These are phyloP conservation scores for Populus hybrid DNA, from an alignment of 441 rosid genomes.

Conservation along the genomic window DNA sequence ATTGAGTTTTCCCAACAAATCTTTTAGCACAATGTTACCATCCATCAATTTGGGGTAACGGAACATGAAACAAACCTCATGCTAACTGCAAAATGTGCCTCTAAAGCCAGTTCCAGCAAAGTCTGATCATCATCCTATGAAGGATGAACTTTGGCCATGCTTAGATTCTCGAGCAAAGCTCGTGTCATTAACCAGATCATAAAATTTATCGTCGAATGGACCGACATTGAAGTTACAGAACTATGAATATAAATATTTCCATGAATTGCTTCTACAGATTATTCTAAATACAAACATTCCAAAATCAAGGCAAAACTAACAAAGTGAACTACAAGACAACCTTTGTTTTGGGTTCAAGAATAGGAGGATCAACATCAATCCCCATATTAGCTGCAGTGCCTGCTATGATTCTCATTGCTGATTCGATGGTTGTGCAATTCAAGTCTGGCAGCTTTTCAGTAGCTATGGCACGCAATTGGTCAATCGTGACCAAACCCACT, in stretches of 20 bases:
- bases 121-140: too few species aligned
- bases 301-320: not conserved
- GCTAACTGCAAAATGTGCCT: not conserved
- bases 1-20: too few species aligned
- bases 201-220: too few species aligned
- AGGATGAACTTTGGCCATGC: too few species aligned
- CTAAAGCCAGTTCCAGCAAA: too few species aligned
- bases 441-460: constrained; percentile 81
- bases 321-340: constrained; percentile 28
- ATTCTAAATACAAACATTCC: constrained; percentile 10
- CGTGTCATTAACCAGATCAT: too few species aligned
- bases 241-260: too few species aligned
- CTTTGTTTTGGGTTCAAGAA: constrained; percentile 78
- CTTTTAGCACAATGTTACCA: too few species aligned
- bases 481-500: constrained; percentile 79
- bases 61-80: not conserved
- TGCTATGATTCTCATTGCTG: constrained; percentile 89
- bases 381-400: constrained; percentile 98
- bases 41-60: too few species aligned
- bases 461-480: constrained; percentile 66
- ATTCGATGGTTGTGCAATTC: constrained; percentile 70
- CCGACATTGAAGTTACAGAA: too few species aligned
- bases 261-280: too few species aligned
- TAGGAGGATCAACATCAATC: constrained; percentile 77
- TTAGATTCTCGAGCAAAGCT: too few species aligned